Evolutionary conservation across 208 protist species (phyloP), one percentile per base, ranked within the genome.

Genomic region (Perkinsela sp.): DNA sequence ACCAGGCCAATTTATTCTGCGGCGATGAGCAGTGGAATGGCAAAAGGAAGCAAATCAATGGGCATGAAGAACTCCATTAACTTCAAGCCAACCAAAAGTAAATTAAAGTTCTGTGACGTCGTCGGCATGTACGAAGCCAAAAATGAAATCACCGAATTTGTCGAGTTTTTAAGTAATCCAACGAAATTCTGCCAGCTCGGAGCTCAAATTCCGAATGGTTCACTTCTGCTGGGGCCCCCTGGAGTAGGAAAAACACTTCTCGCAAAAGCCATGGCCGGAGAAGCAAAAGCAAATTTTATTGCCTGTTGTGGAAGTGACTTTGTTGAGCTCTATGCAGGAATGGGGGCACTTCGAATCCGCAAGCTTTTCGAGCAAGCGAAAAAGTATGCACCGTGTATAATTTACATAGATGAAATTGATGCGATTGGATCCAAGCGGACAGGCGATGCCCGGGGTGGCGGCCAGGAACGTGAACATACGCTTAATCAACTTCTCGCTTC

Each of bases 341-440:
- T 94, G 76, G 90, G 90, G 70, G 88, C 90, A 2, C 32, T 85
- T 68, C 80, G 92, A 32, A 88, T 97, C 30, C 83, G 94, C 57
- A 82, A 96, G 70, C 79, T 97, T 29, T 96, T 97, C 80, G 69
- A 81, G 40, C 75, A 86, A 73, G 94, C 93, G 1, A 79, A 86
- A 66, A 84, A 94, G 75, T 90, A 92, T 72, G 69, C 77, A 30
- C 93, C 88, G 13, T 93, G 88, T 74, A 94, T 97, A 71, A 77
- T 97, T 30, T 97, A 95, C 77, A 96, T 97, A 70, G 95, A 98
- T 78, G 95, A 98, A 73, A 97, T 98, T 68, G 94, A 98, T 73
- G 94, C 95, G 0, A 88, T 98, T 66, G 94, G 93, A 22, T 70
- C 84, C 29, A 82, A 81, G 72, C 75, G 86, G 2, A 73, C 78